These are phyloP conservation scores for Argentina anserina DNA, from an alignment of 306 rosid genomes.

Conservation along the genomic window DNA sequence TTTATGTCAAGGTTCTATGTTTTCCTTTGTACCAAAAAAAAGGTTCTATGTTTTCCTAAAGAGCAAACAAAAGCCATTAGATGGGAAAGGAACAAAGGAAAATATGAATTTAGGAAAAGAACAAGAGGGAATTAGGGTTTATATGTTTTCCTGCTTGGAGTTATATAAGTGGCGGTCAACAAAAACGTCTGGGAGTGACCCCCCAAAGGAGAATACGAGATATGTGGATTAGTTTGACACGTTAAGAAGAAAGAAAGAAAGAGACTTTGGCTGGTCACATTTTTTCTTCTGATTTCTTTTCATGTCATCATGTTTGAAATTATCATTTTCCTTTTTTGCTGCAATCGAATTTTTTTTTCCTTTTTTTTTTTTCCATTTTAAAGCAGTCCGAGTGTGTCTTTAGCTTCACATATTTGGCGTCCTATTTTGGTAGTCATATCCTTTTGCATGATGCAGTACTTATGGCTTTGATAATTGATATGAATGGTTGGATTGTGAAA, in stretches of 20 bases:
- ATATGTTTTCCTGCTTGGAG: conserved; percentile 12
- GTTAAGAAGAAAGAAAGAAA: conserved; percentile 4
- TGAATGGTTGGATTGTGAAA: not conserved
- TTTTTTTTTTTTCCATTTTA: not conserved
- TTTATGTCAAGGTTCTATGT: not conserved
- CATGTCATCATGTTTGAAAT: not conserved
- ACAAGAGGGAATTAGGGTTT: not conserved
- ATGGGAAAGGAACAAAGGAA: conserved; percentile 20
- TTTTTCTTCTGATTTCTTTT: not conserved
- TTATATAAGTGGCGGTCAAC: conserved; percentile 35
- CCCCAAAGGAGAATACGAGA: conserved; percentile 23
- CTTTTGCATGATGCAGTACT: not conserved
- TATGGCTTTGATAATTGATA: not conserved
- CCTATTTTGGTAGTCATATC: not conserved
- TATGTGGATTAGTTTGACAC: conserved; percentile 34
- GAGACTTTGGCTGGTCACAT: conserved; percentile 26
- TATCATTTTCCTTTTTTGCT: not conserved
- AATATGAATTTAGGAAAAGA: conserved; percentile 12
- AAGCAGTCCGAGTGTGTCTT: not conserved
- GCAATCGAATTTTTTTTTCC: no score
- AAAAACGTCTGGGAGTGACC: conserved; percentile 42
- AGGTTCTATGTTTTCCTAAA: conserved; percentile 5
- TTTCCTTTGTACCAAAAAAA: no score
- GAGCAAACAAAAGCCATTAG: conserved; percentile 6
- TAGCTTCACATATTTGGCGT: not conserved